Evolutionary conservation across 805 yeast genomes (phyloP), one percentile per base, ranked within the genome.

Genomic region (Cephaloascus fragrans): DNA sequence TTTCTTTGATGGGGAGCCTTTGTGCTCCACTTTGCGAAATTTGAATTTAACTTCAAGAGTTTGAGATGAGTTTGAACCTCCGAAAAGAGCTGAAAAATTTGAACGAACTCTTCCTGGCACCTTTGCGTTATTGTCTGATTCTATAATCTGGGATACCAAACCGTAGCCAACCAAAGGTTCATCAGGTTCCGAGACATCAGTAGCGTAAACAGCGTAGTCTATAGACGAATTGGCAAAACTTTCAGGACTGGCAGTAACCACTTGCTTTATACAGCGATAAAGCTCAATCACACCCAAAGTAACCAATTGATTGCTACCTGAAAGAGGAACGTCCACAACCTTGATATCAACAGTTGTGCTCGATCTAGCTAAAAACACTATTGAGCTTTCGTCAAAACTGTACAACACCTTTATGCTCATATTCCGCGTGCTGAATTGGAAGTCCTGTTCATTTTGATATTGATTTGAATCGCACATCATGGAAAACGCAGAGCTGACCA

Each of bases 41-140:
- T 73, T 70, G 38, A 78, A 55, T 44, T 76, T 63, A 31, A 78
- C 67, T 53, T 78, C 84, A 37, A 78, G 55, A 2, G 83, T 78
- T 42, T 75, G 70, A 1, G 68, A 55, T 10, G 71, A 56, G 32
- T 47, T 55, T 49, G 41, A 58, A 54, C 45, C 50, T 62, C 56
- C 59, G 67, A 50, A 61, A 48, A 74, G 54, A 36, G 73, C 69
- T 20, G 76, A 65, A 38, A 78, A 63, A 49, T 71, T 77, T 40
- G 74, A 75, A 47, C 82, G 76, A 28, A 78, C 77, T 40, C 81
- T 67, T 10, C 81, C 74, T 4, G 80, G 65, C 4, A 69, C 61
- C 26, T 38, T 43, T 19, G 39, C 39, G 17, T 15, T 12, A 19
- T 38, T 38, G 17, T 40, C 26, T 3, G 53, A 36, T 3, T 48